Base-by-base conservation (phyloP, 2,329 filamentous ascomycete genomes). In the Alternaria gansuensis region DNA sequence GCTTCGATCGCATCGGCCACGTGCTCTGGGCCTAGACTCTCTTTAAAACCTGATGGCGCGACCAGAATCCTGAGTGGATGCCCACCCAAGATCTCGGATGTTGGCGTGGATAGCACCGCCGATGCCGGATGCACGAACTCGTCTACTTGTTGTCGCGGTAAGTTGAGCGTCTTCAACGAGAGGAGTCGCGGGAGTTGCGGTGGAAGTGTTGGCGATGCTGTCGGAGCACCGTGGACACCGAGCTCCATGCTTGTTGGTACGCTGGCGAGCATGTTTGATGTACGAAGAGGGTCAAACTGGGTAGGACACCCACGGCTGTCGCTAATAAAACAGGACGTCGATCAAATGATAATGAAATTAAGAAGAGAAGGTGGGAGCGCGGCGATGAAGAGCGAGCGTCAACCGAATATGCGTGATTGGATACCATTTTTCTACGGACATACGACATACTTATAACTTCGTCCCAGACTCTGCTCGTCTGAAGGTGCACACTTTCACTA, bases 31-130 rank as follows among this genome's bases (percentile, higher is more conserved):
- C 80, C 77, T 3, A 85, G 78, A 48, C 82, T 84, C 26, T 83
- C 83, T 58, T 85, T 85, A 76, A 85, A 85, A 2, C 83, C 83
- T 0, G 82, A 84, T 0, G 83, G 83, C 14, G 81, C 82, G 36
- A 85, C 77, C 48, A 85, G 77, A 24, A 85, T 75, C 33, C 73
- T 60, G 7, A 74, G 59, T 24, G 67, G 64, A 36, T 67, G 64
- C 21, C 60, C 67, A 26, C 54, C 51, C 3, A 71, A 50, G 11
- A 68, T 55, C 33, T 73, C 65, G 33, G 68, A 68, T 2, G 62
- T 67, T 36, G 68, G 70, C 24, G 65, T 70, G 2, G 60, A 53
- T 23, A 66, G 31, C 2, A 64, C 52, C 13, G 62, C 60, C 3
- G 70, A 65, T n/a, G 63, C 59, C 4, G 64, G 67, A 33, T 60